Percentiles rank a stretch among this genome's conserved stretches.
Evolutionary conservation across 1,284 basidiomycete genomes (phyloP).

Genomic region (Dichomitus squalens): DNA sequence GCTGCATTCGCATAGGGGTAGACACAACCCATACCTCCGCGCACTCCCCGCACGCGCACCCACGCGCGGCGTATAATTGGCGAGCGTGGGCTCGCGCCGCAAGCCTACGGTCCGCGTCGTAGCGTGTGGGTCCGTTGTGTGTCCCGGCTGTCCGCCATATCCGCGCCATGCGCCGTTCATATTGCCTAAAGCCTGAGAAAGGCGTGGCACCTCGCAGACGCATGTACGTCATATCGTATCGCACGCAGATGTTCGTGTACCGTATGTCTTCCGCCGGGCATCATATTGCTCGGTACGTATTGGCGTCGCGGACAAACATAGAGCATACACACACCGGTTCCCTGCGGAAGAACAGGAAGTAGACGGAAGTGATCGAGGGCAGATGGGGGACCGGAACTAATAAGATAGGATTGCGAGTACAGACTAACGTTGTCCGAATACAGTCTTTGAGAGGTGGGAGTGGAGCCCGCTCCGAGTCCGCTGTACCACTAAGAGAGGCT

Average conservation of each 20-base stretch:
- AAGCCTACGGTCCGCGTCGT: not conserved
- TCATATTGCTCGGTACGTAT: not conserved
- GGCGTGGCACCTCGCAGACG: not conserved
- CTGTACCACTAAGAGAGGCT: too few relatives aligned
- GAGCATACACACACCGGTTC: not conserved
- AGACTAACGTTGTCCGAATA: conserved; percentile 10
- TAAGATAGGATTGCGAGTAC: conserved; percentile 22
- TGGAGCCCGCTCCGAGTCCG: conserved; percentile 18
- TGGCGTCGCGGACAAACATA: too few relatives aligned
- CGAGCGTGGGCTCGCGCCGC: not conserved
- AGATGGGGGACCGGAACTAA: conserved; percentile 5
- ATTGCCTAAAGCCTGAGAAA: not conserved
- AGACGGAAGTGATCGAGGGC: not conserved
- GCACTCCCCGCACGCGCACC: not conserved
- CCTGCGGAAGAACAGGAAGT: not conserved
- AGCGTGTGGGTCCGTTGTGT: not conserved
- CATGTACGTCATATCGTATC: too few relatives aligned
- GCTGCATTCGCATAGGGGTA: too few relatives aligned
- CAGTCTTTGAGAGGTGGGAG: conserved; percentile 13
- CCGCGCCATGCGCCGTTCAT: not conserved
- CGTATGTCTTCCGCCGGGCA: too few relatives aligned
- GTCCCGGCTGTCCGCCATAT: not conserved
- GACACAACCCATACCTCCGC: too few relatives aligned
- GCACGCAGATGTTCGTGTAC: too few relatives aligned
- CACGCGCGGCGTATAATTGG: not conserved